Percentiles rank a stretch among this genome's conserved stretches.
These are phyloP conservation scores for Cadophora sp. DNA, from an alignment of 2,329 filamentous ascomycete species.

Conservation along the genomic window DNA sequence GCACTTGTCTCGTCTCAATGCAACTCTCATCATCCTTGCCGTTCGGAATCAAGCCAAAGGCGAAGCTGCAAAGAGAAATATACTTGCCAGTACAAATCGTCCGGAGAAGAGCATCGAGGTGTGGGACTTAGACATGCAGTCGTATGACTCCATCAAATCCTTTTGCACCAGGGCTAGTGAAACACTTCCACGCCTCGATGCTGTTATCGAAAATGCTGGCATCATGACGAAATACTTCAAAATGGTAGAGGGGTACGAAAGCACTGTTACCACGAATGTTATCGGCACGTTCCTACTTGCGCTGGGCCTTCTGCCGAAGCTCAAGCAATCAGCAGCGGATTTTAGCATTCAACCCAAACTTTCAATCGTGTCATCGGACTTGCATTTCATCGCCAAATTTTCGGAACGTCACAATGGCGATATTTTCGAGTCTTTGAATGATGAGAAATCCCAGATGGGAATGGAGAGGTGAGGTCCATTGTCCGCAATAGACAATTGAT, in stretches of 20 bases:
- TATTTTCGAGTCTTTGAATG: slow-evolving; percentile 29
- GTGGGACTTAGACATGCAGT: slow-evolving; percentile 35
- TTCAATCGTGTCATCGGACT: slow-evolving; percentile 19
- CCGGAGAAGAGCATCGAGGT: slow-evolving; percentile 27
- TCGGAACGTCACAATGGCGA: slow-evolving; percentile 36
- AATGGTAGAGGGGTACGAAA: slow-evolving; percentile 31
- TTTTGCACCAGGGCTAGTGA: slow-evolving; percentile 30
- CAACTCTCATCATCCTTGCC: slow-evolving; percentile 49
- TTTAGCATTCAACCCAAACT: slow-evolving; percentile 36
- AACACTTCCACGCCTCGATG: slow-evolving; percentile 52
- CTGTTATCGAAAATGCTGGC: slow-evolving; percentile 48
- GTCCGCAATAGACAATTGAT: background rate
- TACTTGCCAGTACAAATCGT: slow-evolving; percentile 36
- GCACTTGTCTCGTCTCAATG: slow-evolving; percentile 42
- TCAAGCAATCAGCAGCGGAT: slow-evolving; percentile 33
- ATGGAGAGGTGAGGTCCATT: background rate
- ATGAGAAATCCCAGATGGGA: slow-evolving; percentile 2
- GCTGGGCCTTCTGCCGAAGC: slow-evolving; percentile 36
- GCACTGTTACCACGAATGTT: slow-evolving; percentile 40
- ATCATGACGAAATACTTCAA: slow-evolving; percentile 17
- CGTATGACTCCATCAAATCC: slow-evolving; percentile 26
- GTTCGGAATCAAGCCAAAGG: slow-evolving; percentile 48
- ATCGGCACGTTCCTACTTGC: slow-evolving; percentile 41
- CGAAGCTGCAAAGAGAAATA: slow-evolving; percentile 42
- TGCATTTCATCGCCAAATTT: slow-evolving; percentile 19